These are phyloP conservation scores for Malania oleifera DNA, from an alignment of 164 flowering plant genomes.

Conservation along the genomic window DNA sequence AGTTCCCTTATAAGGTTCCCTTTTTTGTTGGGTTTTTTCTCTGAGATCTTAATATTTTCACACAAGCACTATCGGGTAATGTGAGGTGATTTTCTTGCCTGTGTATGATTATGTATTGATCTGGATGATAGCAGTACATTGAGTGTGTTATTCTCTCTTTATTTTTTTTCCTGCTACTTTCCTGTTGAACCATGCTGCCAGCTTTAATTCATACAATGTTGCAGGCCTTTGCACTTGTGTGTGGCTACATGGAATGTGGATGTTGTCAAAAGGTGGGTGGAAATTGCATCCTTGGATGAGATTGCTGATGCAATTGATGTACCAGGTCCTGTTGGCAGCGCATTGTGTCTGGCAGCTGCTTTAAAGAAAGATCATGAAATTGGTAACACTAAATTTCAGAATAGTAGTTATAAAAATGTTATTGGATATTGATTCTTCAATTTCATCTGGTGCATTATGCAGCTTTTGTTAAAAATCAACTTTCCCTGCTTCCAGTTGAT, in stretches of 20 bases:
- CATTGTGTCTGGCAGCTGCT: conserved; percentile 94
- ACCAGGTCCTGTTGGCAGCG: conserved; percentile 80
- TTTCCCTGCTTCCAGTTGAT: too few relatives aligned
- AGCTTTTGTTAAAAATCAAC: too few relatives aligned
- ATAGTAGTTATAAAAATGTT: not conserved
- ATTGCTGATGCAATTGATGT: conserved; percentile 76
- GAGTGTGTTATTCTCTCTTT: conserved; percentile 2
- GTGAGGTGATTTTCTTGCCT: too few relatives aligned
- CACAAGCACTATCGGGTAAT: too few relatives aligned
- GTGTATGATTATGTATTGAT: too few relatives aligned
- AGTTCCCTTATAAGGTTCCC: too few relatives aligned
- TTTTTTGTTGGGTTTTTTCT: too few relatives aligned
- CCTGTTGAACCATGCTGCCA: not conserved
- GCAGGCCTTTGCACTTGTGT: conserved; percentile 92
- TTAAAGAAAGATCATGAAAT: conserved; percentile 87
- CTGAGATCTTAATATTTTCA: too few relatives aligned
- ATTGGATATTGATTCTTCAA: not conserved
- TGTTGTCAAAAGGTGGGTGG: conserved; percentile 87
- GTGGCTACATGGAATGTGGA: conserved; percentile 85
- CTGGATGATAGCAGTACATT: too few relatives aligned
- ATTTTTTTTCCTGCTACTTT: not conserved
- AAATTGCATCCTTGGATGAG: conserved; percentile 74
- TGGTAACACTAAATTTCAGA: conserved; percentile 40
- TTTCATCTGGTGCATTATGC: too few relatives aligned
- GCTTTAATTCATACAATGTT: conserved; percentile 8